Evolutionary conservation across 2,329 filamentous ascomycete species (phyloP), one percentile per base, ranked within the genome.

Genomic region (Penicillium sp.): DNA sequence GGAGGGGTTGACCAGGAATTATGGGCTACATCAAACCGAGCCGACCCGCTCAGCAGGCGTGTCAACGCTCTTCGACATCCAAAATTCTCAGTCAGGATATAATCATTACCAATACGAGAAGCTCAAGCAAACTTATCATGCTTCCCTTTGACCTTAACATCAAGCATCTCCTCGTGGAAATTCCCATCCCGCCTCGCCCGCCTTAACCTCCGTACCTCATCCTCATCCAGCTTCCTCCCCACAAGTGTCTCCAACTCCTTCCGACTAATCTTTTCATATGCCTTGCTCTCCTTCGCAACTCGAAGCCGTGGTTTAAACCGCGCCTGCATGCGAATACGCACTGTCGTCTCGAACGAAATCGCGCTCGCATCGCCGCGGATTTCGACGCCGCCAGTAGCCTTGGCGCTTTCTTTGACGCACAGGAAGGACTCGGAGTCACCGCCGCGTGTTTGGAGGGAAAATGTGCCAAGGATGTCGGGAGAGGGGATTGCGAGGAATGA

Each of bases 311-410:
- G 93, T 82, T 97, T 97, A 82, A 96, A 98, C 55, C 91, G 85
- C 24, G 94, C 92, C 80, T 98, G 94, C 93, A 98, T 97, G 58
- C 93, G 90, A 70, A 98, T 86, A 54, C 92, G 85, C 63, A 96
- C 76, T 7, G 88, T 90, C 10, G 91, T 92, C 69, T 85, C 86
- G 72, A 91, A 91, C 4, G 83, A 85, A 55, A 88, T 86, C 9
- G 81, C 79, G 15, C 89, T 86, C 8, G 87, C 89, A 75, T 97
- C 92, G 53, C 92, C 93, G 35, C 92, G 87, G 13, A 96, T 82
- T 68, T 93, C 89, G 0, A 87, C 84, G 15, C 68, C 68, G 40
- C 80, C 82, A 1, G 80, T 71, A 61, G 85, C 85, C 22, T 75
- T 77, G 8, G 73, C 74, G 37, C 79, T 80, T 10, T 89, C 82